Percentiles rank a stretch among this genome's conserved stretches.
These are phyloP conservation scores for Cyberlindnera maritima DNA, from an alignment of 805 yeast genomes.

Conservation along the genomic window DNA sequence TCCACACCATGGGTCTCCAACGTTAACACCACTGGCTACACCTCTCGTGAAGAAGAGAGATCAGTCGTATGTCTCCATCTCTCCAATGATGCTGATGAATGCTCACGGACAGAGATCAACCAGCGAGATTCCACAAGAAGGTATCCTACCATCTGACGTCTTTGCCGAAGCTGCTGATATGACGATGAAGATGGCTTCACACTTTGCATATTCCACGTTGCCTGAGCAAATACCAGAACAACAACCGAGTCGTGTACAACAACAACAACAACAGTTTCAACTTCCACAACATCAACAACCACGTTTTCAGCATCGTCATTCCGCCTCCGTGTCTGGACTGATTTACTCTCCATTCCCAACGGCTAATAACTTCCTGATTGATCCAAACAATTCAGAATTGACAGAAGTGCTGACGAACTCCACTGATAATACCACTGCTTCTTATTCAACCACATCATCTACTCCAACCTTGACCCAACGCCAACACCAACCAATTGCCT, in stretches of 20 bases:
- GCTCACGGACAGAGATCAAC: background rate
- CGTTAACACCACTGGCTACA: constrained; percentile 10
- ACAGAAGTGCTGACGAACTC: constrained; percentile 3
- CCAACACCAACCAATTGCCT: background rate
- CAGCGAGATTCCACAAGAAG: constrained; percentile 2
- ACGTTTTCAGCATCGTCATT: constrained; percentile 1
- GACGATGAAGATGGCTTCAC: constrained; percentile 13
- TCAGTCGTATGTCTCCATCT: constrained; percentile 4
- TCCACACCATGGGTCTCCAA: constrained; percentile 8
- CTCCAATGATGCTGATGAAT: constrained; percentile 14
- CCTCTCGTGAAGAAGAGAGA: constrained; percentile 4
- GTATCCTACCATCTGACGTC: constrained; percentile 6
- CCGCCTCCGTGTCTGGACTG: background rate
- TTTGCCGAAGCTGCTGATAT: constrained; percentile 14
- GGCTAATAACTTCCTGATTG: constrained; percentile 3
- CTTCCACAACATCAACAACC: background rate
- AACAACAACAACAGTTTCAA: background rate
- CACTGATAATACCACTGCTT: background rate
- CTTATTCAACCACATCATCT: constrained; percentile 4
- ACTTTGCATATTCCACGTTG: constrained; percentile 7
- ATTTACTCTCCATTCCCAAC: constrained; percentile 2
- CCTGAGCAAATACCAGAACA: background rate
- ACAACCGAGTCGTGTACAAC: background rate
- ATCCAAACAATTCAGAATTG: constrained; percentile 8
- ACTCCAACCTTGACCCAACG: background rate